phyloP scores from a whole-genome alignment of 2,329 filamentous ascomycete species.

The Talaromyces sp. region DNA sequence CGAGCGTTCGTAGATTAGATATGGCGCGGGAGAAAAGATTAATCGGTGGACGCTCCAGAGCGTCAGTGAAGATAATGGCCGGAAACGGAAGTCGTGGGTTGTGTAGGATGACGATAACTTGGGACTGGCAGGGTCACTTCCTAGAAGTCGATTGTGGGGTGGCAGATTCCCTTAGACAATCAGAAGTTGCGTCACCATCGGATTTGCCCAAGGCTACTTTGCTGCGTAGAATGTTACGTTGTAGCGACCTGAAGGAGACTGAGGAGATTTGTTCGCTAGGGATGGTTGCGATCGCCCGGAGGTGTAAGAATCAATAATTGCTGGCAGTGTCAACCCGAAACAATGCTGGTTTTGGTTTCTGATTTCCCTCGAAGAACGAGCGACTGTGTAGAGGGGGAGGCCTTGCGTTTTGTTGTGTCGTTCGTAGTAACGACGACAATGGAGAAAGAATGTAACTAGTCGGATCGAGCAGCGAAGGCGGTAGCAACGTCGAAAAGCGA shows the following conservation, averaged over 20 bases:
- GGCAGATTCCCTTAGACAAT: slow-evolving; percentile 7
- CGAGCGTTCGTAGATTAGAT: neutral
- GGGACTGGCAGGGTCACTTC: neutral
- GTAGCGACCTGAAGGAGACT: neutral
- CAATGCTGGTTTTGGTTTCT: neutral
- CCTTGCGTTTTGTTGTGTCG: slow-evolving; percentile 7
- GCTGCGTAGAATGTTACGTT: slow-evolving; percentile 9
- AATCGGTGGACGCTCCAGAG: slow-evolving; percentile 13
- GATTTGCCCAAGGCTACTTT: slow-evolving; percentile 5
- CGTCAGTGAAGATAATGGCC: slow-evolving; percentile 2
- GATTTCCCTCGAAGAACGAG: neutral
- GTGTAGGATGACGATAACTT: neutral
- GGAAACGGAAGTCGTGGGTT: slow-evolving; percentile 16
- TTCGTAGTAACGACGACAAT: slow-evolving; percentile 6
- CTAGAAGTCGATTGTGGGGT: slow-evolving; percentile 7
- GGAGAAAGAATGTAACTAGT: slow-evolving; percentile 19
- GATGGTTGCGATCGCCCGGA: neutral
- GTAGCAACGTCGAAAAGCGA: neutral
- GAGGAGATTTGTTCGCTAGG: neutral
- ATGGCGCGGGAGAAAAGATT: neutral
- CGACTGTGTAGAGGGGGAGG: neutral
- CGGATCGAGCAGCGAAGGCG: slow-evolving; percentile 8
- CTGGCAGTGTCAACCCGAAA: slow-evolving; percentile 2
- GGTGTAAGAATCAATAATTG: neutral
- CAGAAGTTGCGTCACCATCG: slow-evolving; percentile 11